A percentile compares a stretch with the other conserved stretches of the same genome.
These are phyloP conservation scores for Pseudogymnoascus sp. DNA, from an alignment of 2,329 filamentous ascomycete genomes.

Conservation along the genomic window DNA sequence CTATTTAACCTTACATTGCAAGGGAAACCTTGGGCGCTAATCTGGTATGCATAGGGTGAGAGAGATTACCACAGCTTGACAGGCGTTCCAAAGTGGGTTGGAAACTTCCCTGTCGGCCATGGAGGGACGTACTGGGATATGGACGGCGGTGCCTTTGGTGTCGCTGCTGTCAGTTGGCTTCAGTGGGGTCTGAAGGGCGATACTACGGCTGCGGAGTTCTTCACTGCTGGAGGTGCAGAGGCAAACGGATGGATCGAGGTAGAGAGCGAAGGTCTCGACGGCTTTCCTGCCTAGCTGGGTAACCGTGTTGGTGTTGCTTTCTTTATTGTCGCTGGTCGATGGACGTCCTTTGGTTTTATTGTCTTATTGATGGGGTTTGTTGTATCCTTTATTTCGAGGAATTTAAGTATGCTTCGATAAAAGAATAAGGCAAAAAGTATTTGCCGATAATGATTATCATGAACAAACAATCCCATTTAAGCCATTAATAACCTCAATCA, in stretches of 20 bases:
- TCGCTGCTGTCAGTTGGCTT: constrained; percentile 11
- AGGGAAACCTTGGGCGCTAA: not conserved
- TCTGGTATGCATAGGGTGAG: not conserved
- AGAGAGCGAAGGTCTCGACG: not conserved
- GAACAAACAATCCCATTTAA: too few species aligned
- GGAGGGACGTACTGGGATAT: constrained; percentile 17
- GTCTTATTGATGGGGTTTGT: too few species aligned
- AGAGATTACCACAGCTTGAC: not conserved
- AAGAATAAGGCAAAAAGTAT: too few species aligned
- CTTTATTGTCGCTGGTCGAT: too few species aligned
- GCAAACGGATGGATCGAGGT: not conserved
- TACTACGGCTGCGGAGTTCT: not conserved
- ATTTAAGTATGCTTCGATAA: too few species aligned
- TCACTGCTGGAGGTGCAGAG: not conserved
- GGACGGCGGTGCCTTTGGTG: constrained; percentile 17
- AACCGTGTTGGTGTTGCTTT: not conserved
- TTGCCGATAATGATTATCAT: too few species aligned
- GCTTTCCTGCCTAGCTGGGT: not conserved
- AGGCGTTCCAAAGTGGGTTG: constrained; percentile 17
- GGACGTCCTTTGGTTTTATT: too few species aligned
- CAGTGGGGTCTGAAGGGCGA: constrained; percentile 4
- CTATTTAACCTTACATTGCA: not conserved
- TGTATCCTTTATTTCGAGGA: too few species aligned
- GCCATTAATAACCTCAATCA: too few species aligned
- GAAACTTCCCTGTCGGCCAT: constrained; percentile 18